Conservation (phyloP, 768 basidiomycete species). For the Suillus decipiens region DNA sequence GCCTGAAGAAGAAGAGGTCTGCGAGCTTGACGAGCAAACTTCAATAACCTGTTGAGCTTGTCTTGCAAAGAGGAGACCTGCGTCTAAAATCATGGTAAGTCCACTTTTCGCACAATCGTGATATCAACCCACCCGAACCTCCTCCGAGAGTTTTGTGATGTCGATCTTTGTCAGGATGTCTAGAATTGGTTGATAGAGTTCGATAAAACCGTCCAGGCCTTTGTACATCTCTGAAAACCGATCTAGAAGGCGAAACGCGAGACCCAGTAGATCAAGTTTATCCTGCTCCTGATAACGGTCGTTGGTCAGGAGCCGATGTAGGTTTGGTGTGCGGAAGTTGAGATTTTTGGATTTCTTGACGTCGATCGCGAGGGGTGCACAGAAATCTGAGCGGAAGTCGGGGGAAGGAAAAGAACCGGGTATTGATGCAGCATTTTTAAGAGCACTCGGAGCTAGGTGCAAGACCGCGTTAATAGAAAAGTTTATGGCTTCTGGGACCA, state of each 20-base stretch:
- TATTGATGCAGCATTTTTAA: constrained; percentile 44
- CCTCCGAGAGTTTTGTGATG: constrained; percentile 44
- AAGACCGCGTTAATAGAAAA: constrained; percentile 74
- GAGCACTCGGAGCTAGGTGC: constrained; percentile 69
- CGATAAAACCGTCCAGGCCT: constrained; percentile 78
- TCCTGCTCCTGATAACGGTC: constrained; percentile 48
- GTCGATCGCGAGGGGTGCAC: constrained; percentile 40
- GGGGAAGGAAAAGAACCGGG: constrained; percentile 75
- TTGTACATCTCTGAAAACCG: constrained; percentile 78
- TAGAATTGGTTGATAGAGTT: constrained; percentile 73
- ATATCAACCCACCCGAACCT: constrained; percentile 52
- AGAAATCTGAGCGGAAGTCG: constrained; percentile 60
- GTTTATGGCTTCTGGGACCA: constrained; percentile 88
- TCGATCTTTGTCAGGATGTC: constrained; percentile 59
- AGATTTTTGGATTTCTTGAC: constrained; percentile 43
- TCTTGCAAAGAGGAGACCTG: constrained; percentile 48
- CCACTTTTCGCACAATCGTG: neutral
- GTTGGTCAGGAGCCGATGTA: constrained; percentile 44
- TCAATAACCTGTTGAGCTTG: constrained; percentile 61
- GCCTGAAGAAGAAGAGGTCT: constrained; percentile 82
- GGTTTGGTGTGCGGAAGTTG: constrained; percentile 45
- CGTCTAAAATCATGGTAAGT: constrained; percentile 33
- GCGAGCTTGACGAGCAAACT: constrained; percentile 71
- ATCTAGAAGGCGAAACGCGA: constrained; percentile 63
- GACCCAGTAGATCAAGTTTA: constrained; percentile 71